phyloP scores from a whole-genome alignment of 2,329 filamentous ascomycete species.

The Gaeumannomyces tritici region DNA sequence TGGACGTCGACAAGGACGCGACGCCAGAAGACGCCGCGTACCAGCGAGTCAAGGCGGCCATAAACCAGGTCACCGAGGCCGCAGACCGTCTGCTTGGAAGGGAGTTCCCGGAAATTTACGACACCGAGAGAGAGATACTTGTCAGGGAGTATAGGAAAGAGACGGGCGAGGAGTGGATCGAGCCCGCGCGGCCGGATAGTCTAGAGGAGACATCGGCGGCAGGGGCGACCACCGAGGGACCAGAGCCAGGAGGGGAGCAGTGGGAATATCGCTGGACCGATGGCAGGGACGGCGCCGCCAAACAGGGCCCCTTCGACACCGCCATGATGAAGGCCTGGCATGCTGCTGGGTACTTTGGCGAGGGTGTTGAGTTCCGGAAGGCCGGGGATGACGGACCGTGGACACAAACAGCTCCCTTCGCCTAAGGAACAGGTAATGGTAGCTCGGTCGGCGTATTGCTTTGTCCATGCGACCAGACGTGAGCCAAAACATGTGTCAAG shows the following conservation, averaged over 20 bases:
- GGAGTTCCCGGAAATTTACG: conserved; percentile 85
- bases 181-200: conserved; percentile 18
- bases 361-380: conserved; percentile 71
- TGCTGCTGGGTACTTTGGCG: conserved; percentile 84
- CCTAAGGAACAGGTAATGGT: conserved; percentile 4
- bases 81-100: conserved; percentile 79
- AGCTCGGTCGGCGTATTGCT: not conserved
- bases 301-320: conserved; percentile 81
- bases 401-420: conserved; percentile 31
- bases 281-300: conserved; percentile 66
- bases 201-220: not conserved
- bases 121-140: conserved; percentile 74
- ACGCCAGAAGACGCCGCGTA: conserved; percentile 60
- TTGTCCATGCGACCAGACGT: not conserved
- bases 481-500: not conserved
- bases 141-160: conserved; percentile 76
- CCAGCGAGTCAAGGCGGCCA: conserved; percentile 57
- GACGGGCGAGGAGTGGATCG: conserved; percentile 75
- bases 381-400: conserved; percentile 46
- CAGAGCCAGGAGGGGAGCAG: conserved; percentile 13
- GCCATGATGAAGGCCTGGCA: conserved; percentile 85
- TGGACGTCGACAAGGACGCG: conserved; percentile 70
- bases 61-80: conserved; percentile 78
- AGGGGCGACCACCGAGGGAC: conserved; percentile 1
- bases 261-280: conserved; percentile 96